Percentiles rank a stretch among this genome's conserved stretches.
phyloP scores from a whole-genome alignment of 1,284 basidiomycete genomes.

The Peniophora sp. region DNA sequence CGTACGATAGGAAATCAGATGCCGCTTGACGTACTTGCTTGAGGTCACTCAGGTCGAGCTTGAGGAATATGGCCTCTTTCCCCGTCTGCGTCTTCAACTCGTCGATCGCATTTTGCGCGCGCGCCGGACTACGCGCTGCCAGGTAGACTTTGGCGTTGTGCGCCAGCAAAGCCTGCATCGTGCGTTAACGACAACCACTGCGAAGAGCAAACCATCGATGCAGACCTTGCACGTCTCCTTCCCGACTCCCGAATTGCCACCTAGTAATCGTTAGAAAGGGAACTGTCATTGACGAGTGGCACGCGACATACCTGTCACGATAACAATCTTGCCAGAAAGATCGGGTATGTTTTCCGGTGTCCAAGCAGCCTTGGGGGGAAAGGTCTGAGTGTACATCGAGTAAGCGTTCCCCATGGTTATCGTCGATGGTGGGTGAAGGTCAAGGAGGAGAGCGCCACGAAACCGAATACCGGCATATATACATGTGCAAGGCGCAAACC shows the following conservation, averaged over 20 bases:
- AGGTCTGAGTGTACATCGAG: neutral
- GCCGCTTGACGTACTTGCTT: slow-evolving; percentile 28
- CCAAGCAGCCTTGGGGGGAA: neutral
- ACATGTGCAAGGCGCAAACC: too few relatives aligned
- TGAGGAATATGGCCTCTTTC: slow-evolving; percentile 32
- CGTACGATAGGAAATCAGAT: slow-evolving; percentile 30
- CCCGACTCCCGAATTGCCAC: slow-evolving; percentile 2
- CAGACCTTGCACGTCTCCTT: slow-evolving; percentile 3
- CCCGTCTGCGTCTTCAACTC: slow-evolving; percentile 26
- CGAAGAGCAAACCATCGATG: neutral
- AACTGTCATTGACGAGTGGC: neutral
- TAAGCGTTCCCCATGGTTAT: neutral
- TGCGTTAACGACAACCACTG: neutral
- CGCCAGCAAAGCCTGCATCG: neutral
- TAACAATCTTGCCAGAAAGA: neutral
- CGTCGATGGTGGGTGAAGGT: too few relatives aligned
- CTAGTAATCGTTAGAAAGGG: neutral
- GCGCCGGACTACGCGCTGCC: neutral
- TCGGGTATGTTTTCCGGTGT: neutral
- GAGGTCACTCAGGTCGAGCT: slow-evolving; percentile 43
- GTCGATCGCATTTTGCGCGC: slow-evolving; percentile 30
- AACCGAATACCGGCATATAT: too few relatives aligned
- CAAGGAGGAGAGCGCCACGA: too few relatives aligned
- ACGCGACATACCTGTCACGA: neutral
- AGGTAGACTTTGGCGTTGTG: slow-evolving; percentile 5